Conservation (phyloP, 2,329 filamentous ascomycete species). For the Rachicladosporium sp. region DNA sequence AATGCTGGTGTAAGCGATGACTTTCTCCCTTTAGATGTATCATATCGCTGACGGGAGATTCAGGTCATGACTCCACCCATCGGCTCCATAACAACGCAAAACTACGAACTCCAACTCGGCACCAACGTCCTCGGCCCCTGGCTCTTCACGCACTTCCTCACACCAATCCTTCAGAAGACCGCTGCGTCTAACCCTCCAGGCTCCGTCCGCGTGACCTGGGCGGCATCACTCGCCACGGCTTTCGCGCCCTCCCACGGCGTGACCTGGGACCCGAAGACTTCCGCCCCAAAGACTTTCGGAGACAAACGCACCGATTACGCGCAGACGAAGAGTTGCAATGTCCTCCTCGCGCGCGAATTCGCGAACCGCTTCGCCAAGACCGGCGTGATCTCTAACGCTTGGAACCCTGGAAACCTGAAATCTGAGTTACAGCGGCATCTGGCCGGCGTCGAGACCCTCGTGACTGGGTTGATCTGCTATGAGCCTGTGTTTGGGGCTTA, state of each 20-base stretch:
- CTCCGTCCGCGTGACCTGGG: constrained; percentile 20
- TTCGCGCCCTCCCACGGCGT: constrained; percentile 12
- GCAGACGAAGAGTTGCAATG: constrained; percentile 18
- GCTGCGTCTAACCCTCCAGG: constrained; percentile 13
- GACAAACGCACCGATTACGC: constrained; percentile 14
- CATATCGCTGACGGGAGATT: not conserved
- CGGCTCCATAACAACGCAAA: constrained; percentile 22
- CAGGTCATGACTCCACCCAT: constrained; percentile 21
- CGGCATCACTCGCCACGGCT: constrained; percentile 16
- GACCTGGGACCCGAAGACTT: constrained; percentile 8
- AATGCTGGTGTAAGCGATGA: constrained; percentile 22
- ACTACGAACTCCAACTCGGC: constrained; percentile 23
- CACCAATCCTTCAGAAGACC: constrained; percentile 18
- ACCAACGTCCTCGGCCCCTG: constrained; percentile 24
- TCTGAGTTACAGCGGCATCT: constrained; percentile 19
- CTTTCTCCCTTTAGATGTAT: not conserved
- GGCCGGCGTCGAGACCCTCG: constrained; percentile 3
- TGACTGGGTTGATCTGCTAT: constrained; percentile 12
- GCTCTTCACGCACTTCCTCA: constrained; percentile 21
- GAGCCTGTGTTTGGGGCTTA: constrained; percentile 19
- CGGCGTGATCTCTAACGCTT: constrained; percentile 16
- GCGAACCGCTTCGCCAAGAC: constrained; percentile 9
- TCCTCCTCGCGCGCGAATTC: constrained; percentile 15
- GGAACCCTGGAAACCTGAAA: constrained; percentile 22
- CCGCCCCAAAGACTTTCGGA: constrained; percentile 7